Percentiles rank a stretch among this genome's conserved stretches.
These are phyloP conservation scores for Hericium alpestre DNA, from an alignment of 768 basidiomycete species.

Conservation along the genomic window DNA sequence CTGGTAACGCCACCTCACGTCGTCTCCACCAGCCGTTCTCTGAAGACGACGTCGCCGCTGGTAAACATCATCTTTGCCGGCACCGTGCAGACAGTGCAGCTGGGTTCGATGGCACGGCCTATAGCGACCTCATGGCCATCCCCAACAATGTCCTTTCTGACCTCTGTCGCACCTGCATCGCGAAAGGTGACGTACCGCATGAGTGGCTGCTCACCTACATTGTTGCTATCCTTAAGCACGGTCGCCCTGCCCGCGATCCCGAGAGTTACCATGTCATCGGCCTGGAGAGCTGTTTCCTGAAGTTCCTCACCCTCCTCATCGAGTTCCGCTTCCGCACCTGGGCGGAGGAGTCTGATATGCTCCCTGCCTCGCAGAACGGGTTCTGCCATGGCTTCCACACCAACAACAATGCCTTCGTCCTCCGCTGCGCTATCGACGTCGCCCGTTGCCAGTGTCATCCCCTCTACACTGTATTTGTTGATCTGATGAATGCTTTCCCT, in stretches of 20 bases:
- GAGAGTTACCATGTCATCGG: slow-evolving; percentile 20
- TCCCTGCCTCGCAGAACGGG: slow-evolving; percentile 24
- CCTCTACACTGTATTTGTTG: slow-evolving; percentile 15
- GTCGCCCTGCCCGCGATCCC: slow-evolving; percentile 10
- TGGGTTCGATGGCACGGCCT: neutral
- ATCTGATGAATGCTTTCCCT: slow-evolving; percentile 26
- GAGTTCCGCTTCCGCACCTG: slow-evolving; percentile 13
- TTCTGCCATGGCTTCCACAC: slow-evolving; percentile 19
- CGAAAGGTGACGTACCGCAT: neutral
- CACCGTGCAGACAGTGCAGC: neutral
- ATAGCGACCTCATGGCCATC: neutral
- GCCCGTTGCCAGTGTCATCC: slow-evolving; percentile 5
- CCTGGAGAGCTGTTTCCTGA: slow-evolving; percentile 21
- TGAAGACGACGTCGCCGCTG: neutral
- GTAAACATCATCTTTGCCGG: neutral
- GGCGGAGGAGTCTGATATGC: slow-evolving; percentile 11
- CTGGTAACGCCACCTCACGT: too few relatives aligned
- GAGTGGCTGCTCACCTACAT: neutral
- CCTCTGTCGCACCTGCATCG: neutral
- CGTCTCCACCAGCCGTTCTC: neutral
- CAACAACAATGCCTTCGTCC: slow-evolving; percentile 19
- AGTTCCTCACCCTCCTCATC: slow-evolving; percentile 17
- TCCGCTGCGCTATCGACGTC: slow-evolving; percentile 14
- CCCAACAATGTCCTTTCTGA: neutral
- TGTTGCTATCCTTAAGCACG: slow-evolving; percentile 12